Evolutionary conservation across 2,329 filamentous ascomycete genomes (phyloP), one percentile per base, ranked within the genome.

Genomic region (Plectosphaerella cucumerina): DNA sequence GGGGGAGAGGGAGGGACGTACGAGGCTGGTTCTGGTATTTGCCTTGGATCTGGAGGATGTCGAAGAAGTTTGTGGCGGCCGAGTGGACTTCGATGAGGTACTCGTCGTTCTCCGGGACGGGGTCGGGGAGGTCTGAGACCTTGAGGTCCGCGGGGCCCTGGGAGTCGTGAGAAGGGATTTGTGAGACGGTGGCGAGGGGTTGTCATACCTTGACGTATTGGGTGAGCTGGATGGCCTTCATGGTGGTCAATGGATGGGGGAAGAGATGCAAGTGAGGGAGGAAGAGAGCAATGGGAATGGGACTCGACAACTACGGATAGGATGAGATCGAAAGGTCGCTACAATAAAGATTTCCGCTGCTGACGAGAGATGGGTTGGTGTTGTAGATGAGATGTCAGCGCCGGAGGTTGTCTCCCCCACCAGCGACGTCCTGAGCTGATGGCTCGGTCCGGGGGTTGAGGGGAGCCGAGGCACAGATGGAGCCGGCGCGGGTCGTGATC

Each of bases 41-140:
- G 51, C 93, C 93, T 64, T 90, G 87, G 64, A 97, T 90, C 66
- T 97, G 93, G 50, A 97, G 83, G 52, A 96, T 87, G 68, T 97
- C 93, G 75, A 97, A 97, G 80, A 97, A 97, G 74, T 97, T 97
- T 62, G 90, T 89, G 18, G 90, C 93, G 1, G 88, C 81, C 44
- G 93, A 90, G 70, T 90, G 89, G 62, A 97, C 88, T 63, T 85
- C 81, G 65, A 97, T 88, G 56, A 95, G 78, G 67, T 97, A 97
- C 72, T 96, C 84, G 63, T 88, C 75, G 31, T 83, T 70, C 9
- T 78, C 76, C 2, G 91, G 89, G 1, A 73, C 72, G 1, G 90
- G 92, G 49, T 91, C 89, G 17, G 90, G 84, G 14, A 96, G 80
- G 20, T 82, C 77, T 17, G 82, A 79, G 58, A 96, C 87, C 55